Percentiles rank a stretch among this genome's conserved stretches.
phyloP scores from a whole-genome alignment of 768 basidiomycete species.

The Pleurotus cornucopiae region DNA sequence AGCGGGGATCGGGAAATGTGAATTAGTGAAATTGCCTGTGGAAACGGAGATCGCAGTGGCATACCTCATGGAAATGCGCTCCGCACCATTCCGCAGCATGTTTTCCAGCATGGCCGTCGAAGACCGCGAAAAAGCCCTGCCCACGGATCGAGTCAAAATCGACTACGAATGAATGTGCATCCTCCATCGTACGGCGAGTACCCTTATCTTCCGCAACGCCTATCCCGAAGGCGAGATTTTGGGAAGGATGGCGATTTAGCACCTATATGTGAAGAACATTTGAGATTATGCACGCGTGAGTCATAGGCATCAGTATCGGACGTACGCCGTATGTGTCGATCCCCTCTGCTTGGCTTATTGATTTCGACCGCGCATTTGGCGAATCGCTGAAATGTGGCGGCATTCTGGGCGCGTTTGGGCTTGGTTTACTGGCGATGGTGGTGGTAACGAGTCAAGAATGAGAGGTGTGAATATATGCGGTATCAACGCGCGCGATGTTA shows the following conservation, averaged over 20 bases:
- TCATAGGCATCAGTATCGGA: slow-evolving; percentile 10
- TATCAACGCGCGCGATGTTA: too few relatives aligned
- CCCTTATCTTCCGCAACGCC: slow-evolving; percentile 86
- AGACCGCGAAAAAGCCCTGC: slow-evolving; percentile 97
- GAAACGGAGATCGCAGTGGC: neutral
- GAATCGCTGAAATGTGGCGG: slow-evolving; percentile 48
- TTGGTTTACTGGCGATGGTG: neutral
- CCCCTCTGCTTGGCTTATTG: slow-evolving; percentile 67
- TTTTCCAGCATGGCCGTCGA: slow-evolving; percentile 98
- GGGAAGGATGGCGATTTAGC: slow-evolving; percentile 70
- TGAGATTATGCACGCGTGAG: neutral
- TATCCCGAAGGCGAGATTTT: slow-evolving; percentile 63
- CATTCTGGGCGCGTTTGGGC: slow-evolving; percentile 15
- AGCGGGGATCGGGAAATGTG: too few relatives aligned
- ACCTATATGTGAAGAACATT: slow-evolving; percentile 33
- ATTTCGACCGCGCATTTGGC: slow-evolving; percentile 78
- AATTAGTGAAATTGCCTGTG: too few relatives aligned
- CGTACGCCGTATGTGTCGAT: slow-evolving; percentile 75
- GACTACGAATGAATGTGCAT: slow-evolving; percentile 93
- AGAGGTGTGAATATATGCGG: neutral
- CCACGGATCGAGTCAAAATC: slow-evolving; percentile 90
- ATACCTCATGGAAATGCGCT: slow-evolving; percentile 86
- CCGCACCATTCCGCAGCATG: slow-evolving; percentile 99
- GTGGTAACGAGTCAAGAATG: slow-evolving; percentile 1
- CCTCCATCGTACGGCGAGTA: slow-evolving; percentile 92